A percentile compares a stretch with the other conserved stretches of the same genome.
Conservation (phyloP, 2,329 filamentous ascomycete species). For the Hypoxylon sp. region DNA sequence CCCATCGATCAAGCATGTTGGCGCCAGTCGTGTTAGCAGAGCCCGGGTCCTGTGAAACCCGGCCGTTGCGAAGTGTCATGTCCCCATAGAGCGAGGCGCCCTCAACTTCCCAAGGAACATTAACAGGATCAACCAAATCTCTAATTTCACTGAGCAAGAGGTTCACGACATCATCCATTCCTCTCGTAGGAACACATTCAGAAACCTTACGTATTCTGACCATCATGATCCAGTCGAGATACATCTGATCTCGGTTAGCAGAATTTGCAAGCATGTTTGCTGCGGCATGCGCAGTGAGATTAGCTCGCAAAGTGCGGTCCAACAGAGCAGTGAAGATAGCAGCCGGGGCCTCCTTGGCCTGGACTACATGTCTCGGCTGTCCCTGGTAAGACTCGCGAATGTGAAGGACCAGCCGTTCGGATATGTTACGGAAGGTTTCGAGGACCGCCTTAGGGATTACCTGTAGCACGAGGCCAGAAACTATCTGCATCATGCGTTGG, state of each 20-base stretch:
- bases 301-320: conserved; percentile 89
- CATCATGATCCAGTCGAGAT: conserved; percentile 85
- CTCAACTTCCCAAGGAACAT: conserved; percentile 76
- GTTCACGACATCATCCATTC: conserved; percentile 76
- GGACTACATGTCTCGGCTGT: conserved; percentile 86
- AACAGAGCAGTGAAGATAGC: conserved; percentile 89
- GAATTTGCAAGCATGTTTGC: conserved; percentile 92
- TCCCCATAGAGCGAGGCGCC: conserved; percentile 73
- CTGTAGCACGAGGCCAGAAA: conserved; percentile 89
- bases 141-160: conserved; percentile 77
- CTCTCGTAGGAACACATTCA: conserved; percentile 73
- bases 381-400: conserved; percentile 88
- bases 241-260: conserved; percentile 95
- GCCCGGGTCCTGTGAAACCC: conserved; percentile 58
- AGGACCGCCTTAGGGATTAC: conserved; percentile 91
- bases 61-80: conserved; percentile 64
- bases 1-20: conserved; percentile 84
- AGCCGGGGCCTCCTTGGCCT: conserved; percentile 89
- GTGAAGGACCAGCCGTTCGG: conserved; percentile 82
- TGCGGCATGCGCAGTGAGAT: conserved; percentile 92
- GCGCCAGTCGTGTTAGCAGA: conserved; percentile 63
- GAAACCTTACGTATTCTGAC: conserved; percentile 74
- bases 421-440: conserved; percentile 89
- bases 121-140: conserved; percentile 77
- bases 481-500: conserved; percentile 94